Base-by-base conservation (phyloP, 148 eudicot species). In the Fagopyrum tataricum region DNA sequence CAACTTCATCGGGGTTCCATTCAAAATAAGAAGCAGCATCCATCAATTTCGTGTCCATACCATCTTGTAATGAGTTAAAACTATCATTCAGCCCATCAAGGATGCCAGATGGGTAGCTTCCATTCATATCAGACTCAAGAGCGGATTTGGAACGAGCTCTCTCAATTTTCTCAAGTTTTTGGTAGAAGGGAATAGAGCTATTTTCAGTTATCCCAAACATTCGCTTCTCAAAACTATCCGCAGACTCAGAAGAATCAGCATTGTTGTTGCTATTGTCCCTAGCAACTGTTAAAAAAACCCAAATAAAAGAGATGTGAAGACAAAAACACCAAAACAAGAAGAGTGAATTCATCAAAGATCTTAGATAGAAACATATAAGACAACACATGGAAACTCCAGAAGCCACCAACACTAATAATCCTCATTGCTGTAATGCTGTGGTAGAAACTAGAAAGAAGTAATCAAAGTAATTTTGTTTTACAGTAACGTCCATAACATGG, bases 11-110 rank as follows among this genome's bases (percentile, higher is more conserved):
- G 4, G 77, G 72, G 76, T 83, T 81, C 41, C 78, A 71, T 70
- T 94, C 91, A 81, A 91, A 94, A 70, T 85, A 84, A 12, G 80
- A 70, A 72, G 98, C 96, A 44, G 91, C 91, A 78, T 88, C 46
- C 83, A 83, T 86, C 81, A 94, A 78, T 75, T 81, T 87, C 41
- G 78, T 82, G 51, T 88, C 93, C 89, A 94, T 74, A 56, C 96
- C 93, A 74, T 94, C 97, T 3, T 73, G 51, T 64, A 86, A 85
- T 49, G 90, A 68, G 52, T 66, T 83, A 67, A 80, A 81, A 76
- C 81, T 74, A 75, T 80, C 89, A 80, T 79, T 87, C 20, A 81
- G 76, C 73, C 87, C 87, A 48, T 82, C 82, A 74, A 76, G 48
- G 39, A 52, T 31, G 72, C 74, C 72, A 23, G 85, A 81, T 43